phyloP scores from a whole-genome alignment of 2,329 filamentous ascomycete species.

The Karstenula rhodostoma region DNA sequence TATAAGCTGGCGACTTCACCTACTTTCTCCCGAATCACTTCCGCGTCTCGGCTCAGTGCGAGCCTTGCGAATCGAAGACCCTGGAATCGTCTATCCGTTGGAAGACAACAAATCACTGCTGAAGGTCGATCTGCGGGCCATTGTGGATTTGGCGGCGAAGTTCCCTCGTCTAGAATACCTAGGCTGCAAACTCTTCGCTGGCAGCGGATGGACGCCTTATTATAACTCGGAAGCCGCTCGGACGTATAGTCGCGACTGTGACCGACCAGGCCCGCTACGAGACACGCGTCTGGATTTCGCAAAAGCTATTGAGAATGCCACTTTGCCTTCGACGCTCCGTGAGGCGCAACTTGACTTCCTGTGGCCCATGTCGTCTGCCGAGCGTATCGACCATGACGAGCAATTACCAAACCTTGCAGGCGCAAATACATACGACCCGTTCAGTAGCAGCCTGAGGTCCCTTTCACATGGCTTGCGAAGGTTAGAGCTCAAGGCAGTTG shows the following conservation, averaged over 20 bases:
- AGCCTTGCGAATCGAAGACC: conserved; percentile 1
- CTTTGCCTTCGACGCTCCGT: conserved; percentile 22
- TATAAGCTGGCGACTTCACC: conserved; percentile 17
- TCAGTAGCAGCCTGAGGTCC: conserved; percentile 10
- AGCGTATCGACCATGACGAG: conserved; percentile 12
- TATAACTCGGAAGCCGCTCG: conserved; percentile 5
- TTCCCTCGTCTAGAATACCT: conserved; percentile 15
- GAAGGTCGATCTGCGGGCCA: conserved; percentile 17
- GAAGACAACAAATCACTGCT: conserved; percentile 10
- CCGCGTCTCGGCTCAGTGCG: conserved; percentile 10
- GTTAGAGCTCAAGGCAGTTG: conserved; percentile 7
- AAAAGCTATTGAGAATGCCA: conserved; percentile 19
- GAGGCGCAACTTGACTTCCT: conserved; percentile 20
- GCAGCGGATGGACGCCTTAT: conserved; percentile 13
- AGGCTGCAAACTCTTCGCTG: conserved; percentile 8
- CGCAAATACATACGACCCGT: conserved; percentile 2
- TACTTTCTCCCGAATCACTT: conserved; percentile 12
- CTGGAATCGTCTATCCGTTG: not conserved
- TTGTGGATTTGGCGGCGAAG: conserved; percentile 16
- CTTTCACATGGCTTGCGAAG: conserved; percentile 10
- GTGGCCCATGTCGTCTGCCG: not conserved
- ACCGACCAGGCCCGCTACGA: conserved; percentile 29
- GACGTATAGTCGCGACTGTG: conserved; percentile 18
- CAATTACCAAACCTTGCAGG: conserved; percentile 7
- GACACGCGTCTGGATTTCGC: conserved; percentile 32